Conservation (phyloP, 768 basidiomycete species). For the Calvatia gigantea region DNA sequence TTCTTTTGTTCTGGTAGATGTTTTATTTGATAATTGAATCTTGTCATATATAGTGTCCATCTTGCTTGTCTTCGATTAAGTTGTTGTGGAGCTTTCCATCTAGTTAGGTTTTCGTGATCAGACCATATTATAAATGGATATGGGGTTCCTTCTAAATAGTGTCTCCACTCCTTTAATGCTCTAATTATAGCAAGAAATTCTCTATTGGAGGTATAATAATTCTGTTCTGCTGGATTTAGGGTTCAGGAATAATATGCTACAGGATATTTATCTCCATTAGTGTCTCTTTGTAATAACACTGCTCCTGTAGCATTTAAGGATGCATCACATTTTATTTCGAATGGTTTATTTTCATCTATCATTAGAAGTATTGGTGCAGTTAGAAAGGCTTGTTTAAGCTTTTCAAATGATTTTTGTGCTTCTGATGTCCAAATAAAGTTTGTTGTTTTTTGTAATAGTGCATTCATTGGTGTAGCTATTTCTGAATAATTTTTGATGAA, state of each 20-base stretch:
- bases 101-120: not conserved
- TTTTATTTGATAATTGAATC: slow-evolving; percentile 1
- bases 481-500: not conserved
- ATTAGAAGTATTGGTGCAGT: not conserved
- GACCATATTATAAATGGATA: not conserved
- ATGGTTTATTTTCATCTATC: not conserved
- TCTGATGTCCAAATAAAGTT: slow-evolving; percentile 23
- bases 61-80: slow-evolving; percentile 1
- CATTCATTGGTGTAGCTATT: not conserved
- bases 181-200: not conserved
- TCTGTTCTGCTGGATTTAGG: not conserved
- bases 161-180: not conserved
- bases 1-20: not conserved
- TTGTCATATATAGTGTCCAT: not conserved
- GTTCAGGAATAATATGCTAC: not conserved
- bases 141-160: not conserved
- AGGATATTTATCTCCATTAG: not conserved
- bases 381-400: slow-evolving; percentile 24
- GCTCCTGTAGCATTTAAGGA: not conserved
- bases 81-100: not conserved
- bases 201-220: not conserved
- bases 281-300: not conserved
- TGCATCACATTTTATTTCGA: not conserved
- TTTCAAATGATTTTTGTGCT: slow-evolving; percentile 22
- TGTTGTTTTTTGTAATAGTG: slow-evolving; percentile 10